Evolutionary conservation across 2,329 filamentous ascomycete species (phyloP).

Genomic region (Cladosporium oxysporum): DNA sequence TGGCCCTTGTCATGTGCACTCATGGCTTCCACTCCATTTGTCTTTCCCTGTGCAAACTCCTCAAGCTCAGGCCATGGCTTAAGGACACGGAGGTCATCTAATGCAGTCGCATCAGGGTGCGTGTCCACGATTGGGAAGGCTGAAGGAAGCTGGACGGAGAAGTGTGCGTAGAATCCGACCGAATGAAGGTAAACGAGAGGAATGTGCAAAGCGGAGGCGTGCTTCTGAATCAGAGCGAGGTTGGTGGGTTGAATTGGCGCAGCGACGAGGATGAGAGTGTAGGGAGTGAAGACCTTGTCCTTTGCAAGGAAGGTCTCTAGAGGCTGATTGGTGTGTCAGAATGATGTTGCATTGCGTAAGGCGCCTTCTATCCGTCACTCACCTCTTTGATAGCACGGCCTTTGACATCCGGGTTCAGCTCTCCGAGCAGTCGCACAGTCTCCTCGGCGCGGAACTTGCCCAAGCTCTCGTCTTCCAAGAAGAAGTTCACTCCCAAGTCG

Average conservation of each 20-base stretch:
- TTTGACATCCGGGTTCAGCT: slow-evolving; percentile 89
- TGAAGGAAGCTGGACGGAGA: slow-evolving; percentile 75
- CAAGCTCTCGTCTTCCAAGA: slow-evolving; percentile 76
- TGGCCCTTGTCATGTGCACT: slow-evolving; percentile 85
- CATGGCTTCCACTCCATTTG: slow-evolving; percentile 63
- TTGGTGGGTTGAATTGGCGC: slow-evolving; percentile 58
- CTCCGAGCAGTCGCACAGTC: slow-evolving; percentile 73
- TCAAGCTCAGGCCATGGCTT: slow-evolving; percentile 82
- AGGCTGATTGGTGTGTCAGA: slow-evolving; percentile 41
- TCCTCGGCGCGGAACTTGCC: slow-evolving; percentile 78
- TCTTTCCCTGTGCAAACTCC: slow-evolving; percentile 66
- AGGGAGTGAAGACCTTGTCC: slow-evolving; percentile 46
- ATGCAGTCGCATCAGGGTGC: slow-evolving; percentile 84
- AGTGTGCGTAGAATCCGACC: slow-evolving; percentile 88
- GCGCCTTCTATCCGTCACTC: slow-evolving; percentile 21
- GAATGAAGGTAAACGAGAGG: slow-evolving; percentile 83
- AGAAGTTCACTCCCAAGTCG: slow-evolving; percentile 96
- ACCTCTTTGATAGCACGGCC: slow-evolving; percentile 68
- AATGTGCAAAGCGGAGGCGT: slow-evolving; percentile 60
- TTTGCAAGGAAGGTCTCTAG: slow-evolving; percentile 47
- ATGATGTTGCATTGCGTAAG: slow-evolving; percentile 32
- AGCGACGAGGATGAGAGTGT: slow-evolving; percentile 63
- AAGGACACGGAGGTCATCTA: slow-evolving; percentile 79
- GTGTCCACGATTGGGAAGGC: slow-evolving; percentile 93
- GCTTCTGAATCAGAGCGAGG: slow-evolving; percentile 52